Base-by-base conservation (phyloP, 352 stramenopile species). In the Halophytophthora polymorphica region DNA sequence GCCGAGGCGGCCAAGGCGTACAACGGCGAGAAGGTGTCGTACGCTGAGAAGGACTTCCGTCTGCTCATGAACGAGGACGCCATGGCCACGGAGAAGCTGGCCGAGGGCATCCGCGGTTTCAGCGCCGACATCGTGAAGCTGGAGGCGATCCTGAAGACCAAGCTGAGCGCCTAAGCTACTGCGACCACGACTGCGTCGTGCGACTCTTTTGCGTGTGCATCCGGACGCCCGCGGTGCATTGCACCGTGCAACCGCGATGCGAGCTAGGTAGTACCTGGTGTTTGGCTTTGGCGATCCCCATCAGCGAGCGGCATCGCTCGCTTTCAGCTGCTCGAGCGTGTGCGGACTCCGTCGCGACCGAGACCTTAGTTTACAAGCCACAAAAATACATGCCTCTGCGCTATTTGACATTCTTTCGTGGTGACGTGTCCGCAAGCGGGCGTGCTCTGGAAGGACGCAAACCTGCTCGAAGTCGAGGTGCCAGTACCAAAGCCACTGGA, bases 21-120 rank as follows among this genome's bases (percentile, higher is more conserved):
- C 71, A 61, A 28, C 13, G 81, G 75, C 33, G 75, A 90, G 51
- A 93, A 90, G 69, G 12, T 93, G n/a, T 82, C 72, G 42, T 87
- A 89, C 72, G 63, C 83, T 36, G 97, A 99, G 78, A 97, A 94
- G 59, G 82, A 79, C 13, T 99, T 99, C 82, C 92, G 97, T 55
- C 93, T 97, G 84, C 97, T 93, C 76, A 83, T 99, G 75, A 99
- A 99, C 79, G 90, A 96, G 53, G 96, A 99, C 74, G 73, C 77
- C 28, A 99, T 98, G 88, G 96, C 95, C 41, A 98, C 85, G 22
- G 96, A 98, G 56, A 99, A 99, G 82, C 85, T 99, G 21, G 73
- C 88, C 10, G 96, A 99, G 71, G 97, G 96, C 22, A 99, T 99
- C 70, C 88, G 93, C 57, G 89, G 90, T 44, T 99, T 99, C 69